Evolutionary conservation across 2,329 filamentous ascomycete genomes (phyloP).

Genomic region (Hysterium pulicare): DNA sequence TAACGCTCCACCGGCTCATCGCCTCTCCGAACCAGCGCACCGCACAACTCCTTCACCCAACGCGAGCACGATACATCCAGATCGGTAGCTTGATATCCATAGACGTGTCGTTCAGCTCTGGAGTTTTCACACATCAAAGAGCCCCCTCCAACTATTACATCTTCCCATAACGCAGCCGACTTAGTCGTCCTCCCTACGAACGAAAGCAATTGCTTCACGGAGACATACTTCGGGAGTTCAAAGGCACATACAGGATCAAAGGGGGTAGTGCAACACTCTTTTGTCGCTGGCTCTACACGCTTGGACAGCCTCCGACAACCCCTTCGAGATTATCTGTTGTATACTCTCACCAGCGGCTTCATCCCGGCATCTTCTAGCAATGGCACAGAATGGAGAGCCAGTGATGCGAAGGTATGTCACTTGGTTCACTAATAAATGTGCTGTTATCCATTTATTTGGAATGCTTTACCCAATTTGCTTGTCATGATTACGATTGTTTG

Average conservation of each 20-base stretch:
- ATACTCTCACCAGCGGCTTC: constrained; percentile 1
- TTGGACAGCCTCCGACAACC: background rate
- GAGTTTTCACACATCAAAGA: too few species aligned
- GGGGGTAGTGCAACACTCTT: background rate
- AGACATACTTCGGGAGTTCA: background rate
- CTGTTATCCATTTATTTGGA: too few species aligned
- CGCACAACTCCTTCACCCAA: too few species aligned
- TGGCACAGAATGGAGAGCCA: constrained; percentile 47
- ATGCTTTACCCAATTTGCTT: too few species aligned
- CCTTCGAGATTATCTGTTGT: constrained; percentile 1
- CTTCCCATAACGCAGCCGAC: background rate
- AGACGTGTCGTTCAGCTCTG: too few species aligned
- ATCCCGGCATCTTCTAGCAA: constrained; percentile 12
- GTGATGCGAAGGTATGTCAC: constrained; percentile 63
- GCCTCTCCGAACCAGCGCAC: too few species aligned
- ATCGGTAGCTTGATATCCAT: too few species aligned
- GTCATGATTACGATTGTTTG: too few species aligned
- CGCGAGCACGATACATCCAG: too few species aligned
- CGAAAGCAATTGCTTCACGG: background rate
- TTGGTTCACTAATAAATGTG: too few species aligned
- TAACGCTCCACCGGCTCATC: background rate
- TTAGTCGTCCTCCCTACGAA: background rate
- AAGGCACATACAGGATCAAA: background rate
- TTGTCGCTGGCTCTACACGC: background rate
- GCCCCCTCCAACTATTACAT: too few species aligned